Conservation (phyloP, 2,329 filamentous ascomycete genomes). For the Plectosphaerella cucumerina region DNA sequence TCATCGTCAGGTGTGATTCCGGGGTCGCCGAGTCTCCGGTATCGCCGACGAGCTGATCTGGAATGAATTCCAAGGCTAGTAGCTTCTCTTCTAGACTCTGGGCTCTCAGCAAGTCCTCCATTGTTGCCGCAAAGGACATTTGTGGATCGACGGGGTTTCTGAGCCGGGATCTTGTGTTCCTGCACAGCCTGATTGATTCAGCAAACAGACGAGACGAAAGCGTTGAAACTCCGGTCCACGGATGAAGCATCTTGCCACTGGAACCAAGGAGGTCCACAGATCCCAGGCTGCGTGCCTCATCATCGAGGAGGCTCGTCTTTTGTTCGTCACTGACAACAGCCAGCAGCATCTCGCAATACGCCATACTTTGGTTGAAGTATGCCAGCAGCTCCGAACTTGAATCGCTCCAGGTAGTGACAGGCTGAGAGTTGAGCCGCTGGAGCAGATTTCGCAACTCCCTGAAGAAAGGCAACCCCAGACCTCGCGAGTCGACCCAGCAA, state of each 20-base stretch:
- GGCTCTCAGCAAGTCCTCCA: slow-evolving; percentile 26
- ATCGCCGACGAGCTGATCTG: slow-evolving; percentile 15
- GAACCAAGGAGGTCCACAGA: slow-evolving; percentile 10
- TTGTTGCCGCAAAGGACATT: slow-evolving; percentile 17
- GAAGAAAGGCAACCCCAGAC: slow-evolving; percentile 27
- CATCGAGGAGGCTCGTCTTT: not conserved
- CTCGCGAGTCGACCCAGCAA: slow-evolving; percentile 32
- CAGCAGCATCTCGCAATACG: slow-evolving; percentile 34
- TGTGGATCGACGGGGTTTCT: slow-evolving; percentile 17
- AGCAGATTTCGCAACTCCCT: slow-evolving; percentile 21
- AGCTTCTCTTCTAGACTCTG: slow-evolving; percentile 28
- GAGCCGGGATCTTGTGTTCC: slow-evolving; percentile 23
- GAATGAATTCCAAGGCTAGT: slow-evolving; percentile 21
- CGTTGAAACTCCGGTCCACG: slow-evolving; percentile 33
- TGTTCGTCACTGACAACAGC: slow-evolving; percentile 21
- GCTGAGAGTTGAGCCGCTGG: slow-evolving; percentile 17
- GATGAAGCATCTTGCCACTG: slow-evolving; percentile 16
- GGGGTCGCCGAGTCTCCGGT: slow-evolving; percentile 23
- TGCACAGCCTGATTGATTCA: slow-evolving; percentile 29
- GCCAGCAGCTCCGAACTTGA: slow-evolving; percentile 22
- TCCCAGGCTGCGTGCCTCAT: slow-evolving; percentile 20
- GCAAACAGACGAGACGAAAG: slow-evolving; percentile 26
- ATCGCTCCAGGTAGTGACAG: slow-evolving; percentile 4
- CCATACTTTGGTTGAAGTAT: slow-evolving; percentile 33
- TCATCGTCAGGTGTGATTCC: slow-evolving; percentile 23